Base-by-base conservation (phyloP, 2,329 filamentous ascomycete genomes). In the Xylariaceae sp. region DNA sequence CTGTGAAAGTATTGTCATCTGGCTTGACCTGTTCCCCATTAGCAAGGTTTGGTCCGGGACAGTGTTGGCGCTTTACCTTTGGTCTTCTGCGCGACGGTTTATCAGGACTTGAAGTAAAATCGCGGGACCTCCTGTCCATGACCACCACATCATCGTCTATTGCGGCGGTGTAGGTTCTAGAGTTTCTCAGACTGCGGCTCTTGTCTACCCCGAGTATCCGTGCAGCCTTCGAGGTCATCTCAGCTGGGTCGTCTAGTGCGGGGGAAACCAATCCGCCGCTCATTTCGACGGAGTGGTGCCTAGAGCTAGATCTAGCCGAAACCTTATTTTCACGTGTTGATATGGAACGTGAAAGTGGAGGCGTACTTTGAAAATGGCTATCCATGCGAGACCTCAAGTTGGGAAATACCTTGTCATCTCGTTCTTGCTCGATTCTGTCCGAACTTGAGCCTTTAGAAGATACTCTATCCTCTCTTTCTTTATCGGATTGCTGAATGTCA, bases 171-270 rank as follows among this genome's bases (percentile, higher is more conserved):
- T 70, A 73, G 57, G 69, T 67, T 60, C 76, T 83, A 27, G 61
- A 62, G 53, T 79, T 78, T 68, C 80, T 74, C 50, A 71, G 73
- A 59, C 70, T 74, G 59, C 70, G 71, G 43, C 65, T 67, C 51
- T 71, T 73, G 41, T 75, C 75, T 29, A 80, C 62, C 74, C 91
- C 83, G 2, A 94, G 83, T 50, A 92, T 72, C 70, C 85, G 91
- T 34, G 89, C 88, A 31, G 89, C 89, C 71, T 95, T 95, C 45
- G 83, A 79, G 6, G 85, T 80, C 66, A 89, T 79, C 50, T 82
- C 80, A 2, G 78, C 78, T 42, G 77, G 73, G 34, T 87, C 82
- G 32, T 91, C 89, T 2, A 86, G 83, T 6, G 88, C 87, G 3
- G 89, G 88, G 26, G 88, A 89, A 45, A 81, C 77, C 57, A 91